These are phyloP conservation scores for Rhizopus sp. DNA, from an alignment of 371 early-diverging fungal species.

Conservation along the genomic window DNA sequence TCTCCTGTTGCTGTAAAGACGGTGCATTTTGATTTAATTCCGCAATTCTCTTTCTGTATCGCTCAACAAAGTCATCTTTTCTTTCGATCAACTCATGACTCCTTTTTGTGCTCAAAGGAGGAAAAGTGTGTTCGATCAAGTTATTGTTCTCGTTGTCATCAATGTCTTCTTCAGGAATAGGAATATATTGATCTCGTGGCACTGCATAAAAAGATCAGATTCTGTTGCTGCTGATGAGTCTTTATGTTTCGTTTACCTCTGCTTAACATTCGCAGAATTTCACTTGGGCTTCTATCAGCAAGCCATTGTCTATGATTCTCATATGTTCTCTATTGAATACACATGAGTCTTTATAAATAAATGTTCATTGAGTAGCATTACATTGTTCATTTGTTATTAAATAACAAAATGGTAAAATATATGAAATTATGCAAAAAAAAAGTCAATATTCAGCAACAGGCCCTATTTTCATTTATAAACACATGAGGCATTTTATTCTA, in stretches of 20 bases:
- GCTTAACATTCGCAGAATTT: slow-evolving; percentile 4
- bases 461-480: neutral
- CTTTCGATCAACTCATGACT: neutral
- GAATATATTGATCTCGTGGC: neutral
- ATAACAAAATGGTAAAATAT: neutral
- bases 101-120: neutral
- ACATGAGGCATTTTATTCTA: neutral
- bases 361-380: no score
- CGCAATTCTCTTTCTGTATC: neutral
- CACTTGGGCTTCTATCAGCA: neutral
- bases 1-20: neutral
- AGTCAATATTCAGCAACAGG: neutral
- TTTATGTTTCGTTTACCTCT: slow-evolving; percentile 3
- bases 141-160: no score
- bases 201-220: no score
- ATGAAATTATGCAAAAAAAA: neutral
- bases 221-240: neutral
- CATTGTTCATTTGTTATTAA: no score
- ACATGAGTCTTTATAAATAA: neutral
- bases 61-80: neutral
- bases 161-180: neutral
- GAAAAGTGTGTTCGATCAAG: neutral
- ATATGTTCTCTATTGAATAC: neutral
- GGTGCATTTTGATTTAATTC: neutral
- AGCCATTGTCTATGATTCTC: neutral